Evolutionary conservation across 1,139 yeast genomes (phyloP), one percentile per base, ranked within the genome.

Genomic region (Yueomyces sp.): DNA sequence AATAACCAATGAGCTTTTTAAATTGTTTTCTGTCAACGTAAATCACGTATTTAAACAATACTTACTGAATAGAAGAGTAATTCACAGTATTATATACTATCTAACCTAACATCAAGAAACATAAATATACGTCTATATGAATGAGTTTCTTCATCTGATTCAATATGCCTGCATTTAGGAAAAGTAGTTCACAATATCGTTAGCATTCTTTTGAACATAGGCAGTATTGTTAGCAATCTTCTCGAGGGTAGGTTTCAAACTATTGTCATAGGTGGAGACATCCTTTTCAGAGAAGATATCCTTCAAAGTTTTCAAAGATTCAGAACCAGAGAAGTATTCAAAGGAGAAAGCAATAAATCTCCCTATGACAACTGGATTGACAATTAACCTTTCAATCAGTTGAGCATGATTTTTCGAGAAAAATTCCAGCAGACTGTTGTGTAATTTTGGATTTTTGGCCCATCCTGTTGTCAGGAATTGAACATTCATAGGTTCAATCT

Each of bases 301-400:
- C 37, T 64, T 63, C 43, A 80, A 68, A 40, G 75, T 77, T 12
- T 63, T 59, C 42, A 64, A 60, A 47, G 69, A 67, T 38, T 66
- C 68, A 42, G 54, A 55, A 28, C 73, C 67, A 45, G 72, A 69
- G 54, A 70, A 76, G 50, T 69, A 65, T 39, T 67, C 62, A 50
- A 78, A 62, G 3, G 82, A 69, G 40, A 70, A 61, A 49, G 75
- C 73, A 40, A 82, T 62, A 44, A 81, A 75, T 52, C 89, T 68
- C 52, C 81, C 87, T 48, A 81, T 67, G 12, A 78, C 75, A 40
- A 76, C 76, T 68, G 73, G 70, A 58, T 78, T 78, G 36, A 73
- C 61, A 9, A 77, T 69, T 66, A 76, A 67, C 42, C 70, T 60
- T 34, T 59, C 57, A 55, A 71, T 67, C 42, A 80, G 60, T 4